Conservation (phyloP, 2,329 filamentous ascomycete species). For the Ophioceras dolichostomum region DNA sequence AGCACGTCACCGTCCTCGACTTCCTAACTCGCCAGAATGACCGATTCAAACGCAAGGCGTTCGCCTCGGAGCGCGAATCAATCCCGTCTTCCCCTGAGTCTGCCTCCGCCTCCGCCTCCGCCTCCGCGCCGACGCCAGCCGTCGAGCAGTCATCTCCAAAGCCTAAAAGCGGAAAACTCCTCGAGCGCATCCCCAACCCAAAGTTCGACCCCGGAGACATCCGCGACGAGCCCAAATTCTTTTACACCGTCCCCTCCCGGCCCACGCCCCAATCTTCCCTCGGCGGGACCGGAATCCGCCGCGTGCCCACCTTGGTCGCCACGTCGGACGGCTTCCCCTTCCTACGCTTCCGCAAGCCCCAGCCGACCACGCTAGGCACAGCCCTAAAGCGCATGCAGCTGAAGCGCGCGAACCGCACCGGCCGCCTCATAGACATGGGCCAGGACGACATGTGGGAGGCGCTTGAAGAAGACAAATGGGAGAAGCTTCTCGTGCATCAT, state of each 20-base stretch:
- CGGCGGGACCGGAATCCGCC: conserved; percentile 30
- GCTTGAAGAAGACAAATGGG: conserved; percentile 36
- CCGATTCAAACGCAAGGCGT: conserved; percentile 14
- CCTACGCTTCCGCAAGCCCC: conserved; percentile 53
- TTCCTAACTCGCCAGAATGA: conserved; percentile 18
- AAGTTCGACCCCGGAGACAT: neutral
- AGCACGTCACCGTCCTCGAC: conserved; percentile 26
- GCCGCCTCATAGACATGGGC: conserved; percentile 22
- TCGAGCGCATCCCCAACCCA: conserved; percentile 18
- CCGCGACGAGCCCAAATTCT: no score
- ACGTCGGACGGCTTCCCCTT: conserved; percentile 48
- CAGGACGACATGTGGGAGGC: conserved; percentile 21
- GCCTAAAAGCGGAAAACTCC: conserved; percentile 8
- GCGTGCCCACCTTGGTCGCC: conserved; percentile 43
- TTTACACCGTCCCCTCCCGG: conserved; percentile 33
- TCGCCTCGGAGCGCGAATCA: no score
- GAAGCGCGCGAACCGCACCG: conserved; percentile 27
- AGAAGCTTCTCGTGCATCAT: conserved; percentile 21
- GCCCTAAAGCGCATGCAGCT: conserved; percentile 40
- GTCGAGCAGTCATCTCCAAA: conserved; percentile 17
- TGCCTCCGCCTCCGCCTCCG: conserved; percentile 8
- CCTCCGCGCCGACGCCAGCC: conserved; percentile 8
- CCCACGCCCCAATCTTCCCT: conserved; percentile 37
- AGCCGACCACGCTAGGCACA: conserved; percentile 44
- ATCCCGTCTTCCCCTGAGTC: conserved; percentile 10